Conservation (phyloP, 202 grass and related monocot species). For the Carex sylvatica region DNA sequence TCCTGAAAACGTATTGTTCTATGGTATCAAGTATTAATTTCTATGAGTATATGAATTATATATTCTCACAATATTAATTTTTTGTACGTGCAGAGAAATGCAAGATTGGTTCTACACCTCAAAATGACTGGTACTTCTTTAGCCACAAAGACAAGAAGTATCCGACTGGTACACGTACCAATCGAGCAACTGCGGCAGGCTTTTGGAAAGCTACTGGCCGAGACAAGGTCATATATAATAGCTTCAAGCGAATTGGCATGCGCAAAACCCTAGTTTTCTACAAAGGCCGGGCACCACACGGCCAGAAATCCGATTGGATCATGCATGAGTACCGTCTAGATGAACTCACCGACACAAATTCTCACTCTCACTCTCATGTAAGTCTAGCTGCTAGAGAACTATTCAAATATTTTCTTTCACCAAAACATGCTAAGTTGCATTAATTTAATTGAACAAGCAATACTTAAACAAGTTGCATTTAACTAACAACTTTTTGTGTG, state of each 20-base stretch:
- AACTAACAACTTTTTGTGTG: conserved; percentile 16
- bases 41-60: not conserved
- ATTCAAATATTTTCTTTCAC: not conserved
- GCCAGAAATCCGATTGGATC: conserved; percentile 95
- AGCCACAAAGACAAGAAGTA: conserved; percentile 99
- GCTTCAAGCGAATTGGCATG: conserved; percentile 84
- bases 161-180: conserved; percentile 85
- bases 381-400: not conserved
- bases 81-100: conserved; percentile 58
- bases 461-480: not conserved
- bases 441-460: not conserved
- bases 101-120: conserved; percentile 79
- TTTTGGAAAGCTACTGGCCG: conserved; percentile 99
- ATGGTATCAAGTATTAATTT: not conserved
- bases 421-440: conserved; percentile 3
- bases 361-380: conserved; percentile 31
- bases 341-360: conserved; percentile 28
- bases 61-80: not conserved
- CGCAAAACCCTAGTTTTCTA: conserved; percentile 99
- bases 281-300: conserved; percentile 84
- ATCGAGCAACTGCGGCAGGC: conserved; percentile 73
- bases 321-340: conserved; percentile 99
- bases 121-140: conserved; percentile 99
- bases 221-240: conserved; percentile 92
- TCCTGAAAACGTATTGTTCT: not conserved